Evolutionary conservation across 768 basidiomycete species (phyloP).

Genomic region (Neoboletus magnificus): DNA sequence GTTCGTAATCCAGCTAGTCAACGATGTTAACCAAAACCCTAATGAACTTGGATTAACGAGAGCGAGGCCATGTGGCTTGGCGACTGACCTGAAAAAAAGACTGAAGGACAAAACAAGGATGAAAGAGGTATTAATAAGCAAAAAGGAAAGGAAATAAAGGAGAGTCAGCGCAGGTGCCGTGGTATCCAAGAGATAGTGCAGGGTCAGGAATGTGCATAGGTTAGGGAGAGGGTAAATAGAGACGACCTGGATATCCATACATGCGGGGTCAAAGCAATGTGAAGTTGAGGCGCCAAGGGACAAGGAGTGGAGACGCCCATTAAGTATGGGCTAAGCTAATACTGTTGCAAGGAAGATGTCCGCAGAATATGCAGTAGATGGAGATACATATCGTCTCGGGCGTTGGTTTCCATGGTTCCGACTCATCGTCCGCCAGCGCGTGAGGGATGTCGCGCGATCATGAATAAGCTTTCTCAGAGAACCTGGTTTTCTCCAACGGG

Average conservation of each 20-base stretch:
- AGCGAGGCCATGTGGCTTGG: background rate
- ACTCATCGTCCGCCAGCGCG: background rate
- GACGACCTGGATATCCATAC: slow-evolving; percentile 12
- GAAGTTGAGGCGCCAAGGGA: slow-evolving; percentile 1
- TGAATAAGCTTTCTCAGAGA: slow-evolving; percentile 50
- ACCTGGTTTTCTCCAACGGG: slow-evolving; percentile 39
- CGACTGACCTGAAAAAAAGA: slow-evolving; percentile 3
- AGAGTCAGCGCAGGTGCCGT: slow-evolving; percentile 7
- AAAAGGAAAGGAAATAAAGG: background rate
- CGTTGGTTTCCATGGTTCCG: background rate
- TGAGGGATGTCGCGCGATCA: slow-evolving; percentile 27
- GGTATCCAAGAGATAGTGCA: slow-evolving; percentile 27
- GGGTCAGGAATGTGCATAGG: slow-evolving; percentile 5
- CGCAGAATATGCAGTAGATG: slow-evolving; percentile 24
- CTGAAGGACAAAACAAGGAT: slow-evolving; percentile 4
- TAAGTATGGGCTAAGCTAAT: slow-evolving; percentile 21
- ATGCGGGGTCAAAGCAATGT: slow-evolving; percentile 2
- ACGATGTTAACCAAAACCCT: slow-evolving; percentile 8
- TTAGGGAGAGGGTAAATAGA: slow-evolving; percentile 8
- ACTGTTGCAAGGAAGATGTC: slow-evolving; percentile 16
- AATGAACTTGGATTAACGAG: slow-evolving; percentile 3
- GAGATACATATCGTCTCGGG: slow-evolving; percentile 16
- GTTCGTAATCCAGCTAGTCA: slow-evolving; percentile 17
- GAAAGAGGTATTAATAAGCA: background rate
- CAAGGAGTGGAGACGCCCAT: slow-evolving; percentile 18